A percentile compares a stretch with the other conserved stretches of the same genome.
Conservation (phyloP, 2,329 filamentous ascomycete genomes). For the Aspergillus japonicus region DNA sequence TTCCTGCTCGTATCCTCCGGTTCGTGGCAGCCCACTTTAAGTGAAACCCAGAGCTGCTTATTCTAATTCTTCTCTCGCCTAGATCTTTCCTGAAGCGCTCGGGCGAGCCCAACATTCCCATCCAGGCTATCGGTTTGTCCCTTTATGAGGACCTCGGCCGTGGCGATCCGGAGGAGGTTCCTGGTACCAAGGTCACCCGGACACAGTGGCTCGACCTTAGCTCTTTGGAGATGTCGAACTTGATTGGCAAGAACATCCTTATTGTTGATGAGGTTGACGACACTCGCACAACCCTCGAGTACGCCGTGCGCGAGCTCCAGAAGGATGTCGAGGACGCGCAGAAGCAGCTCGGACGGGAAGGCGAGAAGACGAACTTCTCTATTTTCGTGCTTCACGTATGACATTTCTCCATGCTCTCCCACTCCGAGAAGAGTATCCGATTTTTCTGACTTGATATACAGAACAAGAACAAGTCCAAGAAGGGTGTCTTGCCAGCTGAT, state of each 20-base stretch:
- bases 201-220: slow-evolving; percentile 97
- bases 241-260: slow-evolving; percentile 86
- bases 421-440: background rate
- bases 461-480: slow-evolving; percentile 98
- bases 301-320: slow-evolving; percentile 86
- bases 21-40: slow-evolving; percentile 30
- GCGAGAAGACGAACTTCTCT: slow-evolving; percentile 79
- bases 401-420: background rate
- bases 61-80: slow-evolving; percentile 15
- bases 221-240: slow-evolving; percentile 79
- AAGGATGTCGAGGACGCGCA: slow-evolving; percentile 88
- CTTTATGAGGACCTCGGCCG: slow-evolving; percentile 83
- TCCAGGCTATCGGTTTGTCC: slow-evolving; percentile 97
- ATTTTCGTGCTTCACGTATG: slow-evolving; percentile 92
- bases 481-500: slow-evolving; percentile 75
- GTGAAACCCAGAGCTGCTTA: background rate
- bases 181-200: slow-evolving; percentile 90
- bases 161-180: slow-evolving; percentile 66
- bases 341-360: slow-evolving; percentile 65
- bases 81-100: slow-evolving; percentile 89
- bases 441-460: slow-evolving; percentile 33
- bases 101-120: slow-evolving; percentile 89
- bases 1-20: slow-evolving; percentile 93
- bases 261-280: slow-evolving; percentile 97
- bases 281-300: slow-evolving; percentile 89